phyloP scores from a whole-genome alignment of 2,329 filamentous ascomycete species.

The Cercospora sp. region DNA sequence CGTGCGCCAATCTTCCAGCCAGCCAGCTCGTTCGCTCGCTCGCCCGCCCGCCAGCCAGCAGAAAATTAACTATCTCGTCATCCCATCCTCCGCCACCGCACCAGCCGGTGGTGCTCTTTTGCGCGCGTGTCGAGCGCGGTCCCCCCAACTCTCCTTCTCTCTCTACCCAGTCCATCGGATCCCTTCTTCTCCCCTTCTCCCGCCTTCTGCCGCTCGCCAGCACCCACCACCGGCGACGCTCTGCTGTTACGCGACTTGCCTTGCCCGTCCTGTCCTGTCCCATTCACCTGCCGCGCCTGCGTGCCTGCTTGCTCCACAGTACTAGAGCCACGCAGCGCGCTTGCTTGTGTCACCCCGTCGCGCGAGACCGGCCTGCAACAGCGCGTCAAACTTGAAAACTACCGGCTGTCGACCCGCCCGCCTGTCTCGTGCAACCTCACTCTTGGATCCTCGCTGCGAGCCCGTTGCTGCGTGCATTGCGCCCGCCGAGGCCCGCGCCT shows the following conservation, averaged over 20 bases:
- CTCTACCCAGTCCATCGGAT: constrained; percentile 14
- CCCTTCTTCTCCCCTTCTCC: constrained; percentile 10
- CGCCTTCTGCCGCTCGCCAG: constrained; percentile 3
- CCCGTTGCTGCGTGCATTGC: constrained; percentile 1
- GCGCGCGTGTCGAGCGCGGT: not conserved
- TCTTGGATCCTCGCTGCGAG: not conserved
- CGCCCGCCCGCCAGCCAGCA: not conserved
- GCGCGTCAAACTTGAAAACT: constrained; percentile 9
- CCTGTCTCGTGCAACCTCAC: constrained; percentile 24
- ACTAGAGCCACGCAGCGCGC: not conserved
- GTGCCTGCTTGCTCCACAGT: constrained; percentile 7
- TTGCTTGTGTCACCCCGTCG: constrained; percentile 13
- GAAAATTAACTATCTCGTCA: not conserved
- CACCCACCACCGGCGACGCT: not conserved
- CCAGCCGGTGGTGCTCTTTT: constrained; percentile 7
- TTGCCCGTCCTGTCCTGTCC: not conserved
- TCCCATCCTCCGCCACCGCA: not conserved
- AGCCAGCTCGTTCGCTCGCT: not conserved
- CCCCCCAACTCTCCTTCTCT: not conserved
- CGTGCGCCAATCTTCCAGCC: not conserved
- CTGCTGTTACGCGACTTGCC: not conserved
- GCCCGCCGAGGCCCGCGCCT: not conserved
- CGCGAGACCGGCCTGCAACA: constrained; percentile 14
- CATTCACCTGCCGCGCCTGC: not conserved
- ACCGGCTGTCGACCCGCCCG: constrained; percentile 18